Conservation (phyloP, 1,284 basidiomycete species). For the Xerocomus minutiporus region DNA sequence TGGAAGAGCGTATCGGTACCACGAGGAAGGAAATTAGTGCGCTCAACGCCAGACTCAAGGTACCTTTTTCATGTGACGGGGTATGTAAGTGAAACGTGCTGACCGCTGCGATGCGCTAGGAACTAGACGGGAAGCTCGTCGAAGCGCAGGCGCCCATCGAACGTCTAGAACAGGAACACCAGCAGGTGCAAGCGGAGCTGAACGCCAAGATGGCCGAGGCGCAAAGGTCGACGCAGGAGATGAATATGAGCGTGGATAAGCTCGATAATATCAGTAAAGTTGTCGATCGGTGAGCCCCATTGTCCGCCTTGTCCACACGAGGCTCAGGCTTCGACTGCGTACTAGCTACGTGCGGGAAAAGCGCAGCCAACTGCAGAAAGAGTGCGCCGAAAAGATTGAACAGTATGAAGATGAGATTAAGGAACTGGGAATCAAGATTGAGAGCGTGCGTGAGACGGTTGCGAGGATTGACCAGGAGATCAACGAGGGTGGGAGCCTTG, state of each 20-base stretch:
- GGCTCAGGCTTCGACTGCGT: background rate
- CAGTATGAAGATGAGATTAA: slow-evolving; percentile 58
- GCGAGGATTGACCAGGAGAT: slow-evolving; percentile 65
- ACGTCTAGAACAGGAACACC: slow-evolving; percentile 58
- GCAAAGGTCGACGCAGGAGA: slow-evolving; percentile 55
- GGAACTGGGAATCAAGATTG: slow-evolving; percentile 52
- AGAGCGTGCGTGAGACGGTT: slow-evolving; percentile 50
- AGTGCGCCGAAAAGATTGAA: slow-evolving; percentile 58
- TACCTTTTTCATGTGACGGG: background rate
- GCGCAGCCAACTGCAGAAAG: slow-evolving; percentile 57
- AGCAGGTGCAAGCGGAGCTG: slow-evolving; percentile 50
- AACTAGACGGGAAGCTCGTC: slow-evolving; percentile 58
- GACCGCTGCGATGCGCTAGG: slow-evolving; percentile 39
- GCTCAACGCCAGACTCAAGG: slow-evolving; percentile 45
- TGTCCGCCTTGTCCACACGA: background rate
- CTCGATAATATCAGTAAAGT: slow-evolving; percentile 57
- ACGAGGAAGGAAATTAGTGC: slow-evolving; percentile 57
- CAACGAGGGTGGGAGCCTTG: slow-evolving; percentile 63
- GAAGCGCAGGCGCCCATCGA: slow-evolving; percentile 68
- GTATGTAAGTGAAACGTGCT: background rate
- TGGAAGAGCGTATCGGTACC: slow-evolving; percentile 58
- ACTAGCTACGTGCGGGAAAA: slow-evolving; percentile 72
- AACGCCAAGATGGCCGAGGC: slow-evolving; percentile 49
- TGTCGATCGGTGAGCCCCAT: slow-evolving; percentile 53
- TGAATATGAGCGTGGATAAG: slow-evolving; percentile 62